Percentiles rank a stretch among this genome's conserved stretches.
phyloP scores from a whole-genome alignment of 768 basidiomycete genomes.

The Collybia sp. region DNA sequence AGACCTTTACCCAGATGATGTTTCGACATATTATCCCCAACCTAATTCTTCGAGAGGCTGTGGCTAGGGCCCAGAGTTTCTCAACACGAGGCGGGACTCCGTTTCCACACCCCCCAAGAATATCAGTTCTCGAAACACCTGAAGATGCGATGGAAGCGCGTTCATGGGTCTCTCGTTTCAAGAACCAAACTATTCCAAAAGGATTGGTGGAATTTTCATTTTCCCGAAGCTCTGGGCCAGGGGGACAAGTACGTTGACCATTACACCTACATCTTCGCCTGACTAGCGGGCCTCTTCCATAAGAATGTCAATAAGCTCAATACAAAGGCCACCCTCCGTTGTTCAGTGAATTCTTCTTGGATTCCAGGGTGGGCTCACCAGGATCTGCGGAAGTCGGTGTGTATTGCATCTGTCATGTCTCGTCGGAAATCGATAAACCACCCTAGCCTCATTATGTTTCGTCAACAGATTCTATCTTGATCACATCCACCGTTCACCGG shows the following conservation, averaged over 20 bases:
- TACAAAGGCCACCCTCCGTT: conserved; percentile 70
- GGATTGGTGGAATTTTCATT: conserved; percentile 59
- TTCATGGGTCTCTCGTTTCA: conserved; percentile 52
- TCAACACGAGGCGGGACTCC: neutral
- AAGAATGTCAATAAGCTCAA: conserved; percentile 93
- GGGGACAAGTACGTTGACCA: conserved; percentile 59
- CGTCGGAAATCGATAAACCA: neutral
- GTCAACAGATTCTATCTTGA: conserved; percentile 63
- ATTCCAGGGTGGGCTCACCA: conserved; percentile 64
- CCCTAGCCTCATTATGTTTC: conserved; percentile 58
- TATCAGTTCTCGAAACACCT: conserved; percentile 27
- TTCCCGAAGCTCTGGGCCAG: conserved; percentile 79
- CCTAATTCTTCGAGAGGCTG: no score
- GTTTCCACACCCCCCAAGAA: conserved; percentile 39
- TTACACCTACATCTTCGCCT: neutral
- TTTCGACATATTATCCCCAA: no score
- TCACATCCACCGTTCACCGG: conserved; percentile 68
- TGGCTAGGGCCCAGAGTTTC: no score
- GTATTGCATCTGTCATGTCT: conserved; percentile 13
- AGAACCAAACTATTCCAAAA: conserved; percentile 38
- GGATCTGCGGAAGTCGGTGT: conserved; percentile 42
- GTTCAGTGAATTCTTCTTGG: conserved; percentile 54
- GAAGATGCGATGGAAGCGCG: conserved; percentile 44
- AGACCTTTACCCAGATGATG: no score
- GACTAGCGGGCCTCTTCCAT: neutral